Conservation (phyloP, 129 eudicot genomes). For the Saposhnikovia divaricata region DNA sequence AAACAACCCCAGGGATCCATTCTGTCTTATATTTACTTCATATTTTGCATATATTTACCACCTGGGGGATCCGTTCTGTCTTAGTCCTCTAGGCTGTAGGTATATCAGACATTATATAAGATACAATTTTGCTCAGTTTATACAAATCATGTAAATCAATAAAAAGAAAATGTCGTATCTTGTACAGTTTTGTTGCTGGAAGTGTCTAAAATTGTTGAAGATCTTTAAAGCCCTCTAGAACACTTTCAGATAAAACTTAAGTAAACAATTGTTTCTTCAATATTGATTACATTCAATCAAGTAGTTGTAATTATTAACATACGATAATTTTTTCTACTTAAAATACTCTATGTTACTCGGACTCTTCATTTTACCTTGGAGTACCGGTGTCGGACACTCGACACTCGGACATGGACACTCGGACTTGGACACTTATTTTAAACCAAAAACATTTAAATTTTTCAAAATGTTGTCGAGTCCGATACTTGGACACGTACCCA, state of each 20-base stretch:
- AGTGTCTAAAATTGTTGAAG: background rate
- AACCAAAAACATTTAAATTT: no score
- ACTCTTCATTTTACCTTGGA: no score
- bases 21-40: no score
- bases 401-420: no score
- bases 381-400: no score
- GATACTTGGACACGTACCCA: no score
- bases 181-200: background rate
- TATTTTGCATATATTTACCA: background rate
- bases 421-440: no score
- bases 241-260: background rate
- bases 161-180: background rate
- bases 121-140: background rate
- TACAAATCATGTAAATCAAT: background rate
- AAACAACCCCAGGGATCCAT: background rate
- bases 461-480: no score
- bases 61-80: background rate
- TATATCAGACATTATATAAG: background rate
- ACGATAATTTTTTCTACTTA: background rate
- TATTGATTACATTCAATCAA: background rate
- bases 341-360: no score
- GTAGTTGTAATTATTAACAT: background rate
- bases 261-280: background rate
- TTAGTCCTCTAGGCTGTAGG: background rate
- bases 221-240: background rate